Evolutionary conservation across 2,329 filamentous ascomycete genomes (phyloP), one percentile per base, ranked within the genome.

Genomic region (Botrytis byssoidea): DNA sequence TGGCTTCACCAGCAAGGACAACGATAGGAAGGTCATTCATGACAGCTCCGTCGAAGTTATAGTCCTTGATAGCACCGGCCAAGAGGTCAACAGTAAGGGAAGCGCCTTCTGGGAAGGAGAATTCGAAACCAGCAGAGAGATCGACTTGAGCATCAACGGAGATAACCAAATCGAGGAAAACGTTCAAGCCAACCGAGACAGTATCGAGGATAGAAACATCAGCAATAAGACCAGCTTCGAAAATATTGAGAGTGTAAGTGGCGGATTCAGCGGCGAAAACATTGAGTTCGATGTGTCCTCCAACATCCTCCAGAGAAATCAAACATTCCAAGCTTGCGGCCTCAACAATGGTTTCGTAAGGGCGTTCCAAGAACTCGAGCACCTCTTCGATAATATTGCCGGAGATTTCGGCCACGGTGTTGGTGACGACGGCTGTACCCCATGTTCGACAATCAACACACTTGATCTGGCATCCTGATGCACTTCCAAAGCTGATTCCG

Each of bases 381-480:
- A 77, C 72, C 6, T 75, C 68, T 14, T 67, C 74, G 22, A 78
- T 64, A 18, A 76, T 42, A 14, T 37, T 64, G 25, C 71, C 14
- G 12, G 65, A 70, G 6, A 73, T 72, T 20, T 73, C 65, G n/a
- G 77, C 71, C 14, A 77, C 78, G 16, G 76, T 73, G 18, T 74
- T 78, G 3, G 74, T 75, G n/a, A 79, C 70, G 51, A 76, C 69
- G 35, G 74, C 77, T 22, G 68, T 76, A 55, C 78, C 78, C 73
- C 76, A 78, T 29, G 78, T 78, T 64, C 74, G 70, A 64, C 78
- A 79, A 29, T 77, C 76, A 18, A 77, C 51, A 70, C 78, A 79
- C 35, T 74, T 66, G 46, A 76, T 55, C 51, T 74, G 72, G 29
- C 64, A 20, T 59, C 68, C 64, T 12, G 46, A 8, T 37, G 73